phyloP scores from a whole-genome alignment of 805 yeast genomes.

The Blastobotrys muscicola region DNA sequence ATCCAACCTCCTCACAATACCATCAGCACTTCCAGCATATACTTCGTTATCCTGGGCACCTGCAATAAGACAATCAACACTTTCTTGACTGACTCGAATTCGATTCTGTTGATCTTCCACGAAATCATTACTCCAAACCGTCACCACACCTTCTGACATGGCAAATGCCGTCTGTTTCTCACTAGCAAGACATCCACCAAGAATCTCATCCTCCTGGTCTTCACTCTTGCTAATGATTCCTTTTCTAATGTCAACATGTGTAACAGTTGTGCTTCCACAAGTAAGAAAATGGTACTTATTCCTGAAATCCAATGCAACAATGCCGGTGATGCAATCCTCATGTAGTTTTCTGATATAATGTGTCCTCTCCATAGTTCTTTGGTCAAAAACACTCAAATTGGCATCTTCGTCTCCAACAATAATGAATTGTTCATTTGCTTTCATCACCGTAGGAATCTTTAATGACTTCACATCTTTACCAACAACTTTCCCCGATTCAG shows the following conservation, averaged over 20 bases:
- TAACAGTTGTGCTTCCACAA: constrained; percentile 71
- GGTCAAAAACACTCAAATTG: constrained; percentile 49
- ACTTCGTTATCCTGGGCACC: constrained; percentile 17
- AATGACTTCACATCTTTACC: constrained; percentile 36
- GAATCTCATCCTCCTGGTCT: constrained; percentile 89
- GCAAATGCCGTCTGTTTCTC: constrained; percentile 67
- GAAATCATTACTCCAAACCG: constrained; percentile 70
- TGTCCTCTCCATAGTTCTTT: constrained; percentile 40
- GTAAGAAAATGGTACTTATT: constrained; percentile 74
- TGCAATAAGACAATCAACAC: constrained; percentile 18
- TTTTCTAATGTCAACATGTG: constrained; percentile 70
- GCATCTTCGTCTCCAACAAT: constrained; percentile 60
- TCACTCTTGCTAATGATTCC: constrained; percentile 61
- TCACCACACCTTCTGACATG: constrained; percentile 83
- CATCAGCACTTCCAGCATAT: constrained; percentile 20
- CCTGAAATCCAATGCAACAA: constrained; percentile 57
- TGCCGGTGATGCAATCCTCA: constrained; percentile 58
- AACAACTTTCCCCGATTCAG: constrained; percentile 67
- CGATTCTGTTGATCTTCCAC: constrained; percentile 66
- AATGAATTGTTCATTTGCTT: constrained; percentile 25
- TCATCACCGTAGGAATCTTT: constrained; percentile 21
- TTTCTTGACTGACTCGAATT: constrained; percentile 43
- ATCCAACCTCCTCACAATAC: constrained; percentile 57
- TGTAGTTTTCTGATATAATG: constrained; percentile 49
- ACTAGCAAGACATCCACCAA: constrained; percentile 57